Base-by-base conservation (phyloP, 2,329 filamentous ascomycete genomes). In the Dothidotthia symphoricarpi region DNA sequence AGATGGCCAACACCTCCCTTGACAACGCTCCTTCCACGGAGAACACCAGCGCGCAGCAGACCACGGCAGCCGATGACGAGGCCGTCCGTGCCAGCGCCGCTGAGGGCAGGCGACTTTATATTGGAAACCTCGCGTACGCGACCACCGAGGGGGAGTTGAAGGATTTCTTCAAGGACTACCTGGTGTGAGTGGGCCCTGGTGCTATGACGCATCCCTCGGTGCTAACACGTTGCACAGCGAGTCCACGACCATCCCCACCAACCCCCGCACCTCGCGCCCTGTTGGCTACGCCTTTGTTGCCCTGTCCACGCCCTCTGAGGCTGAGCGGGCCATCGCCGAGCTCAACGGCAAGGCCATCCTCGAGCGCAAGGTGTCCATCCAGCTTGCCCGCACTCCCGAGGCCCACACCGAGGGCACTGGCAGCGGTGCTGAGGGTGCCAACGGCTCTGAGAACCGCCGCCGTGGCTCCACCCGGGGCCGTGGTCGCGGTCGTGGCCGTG, bases 71-170 rank as follows among this genome's bases (percentile, higher is more conserved):
- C 64, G 80, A 86, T 75, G 85, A 88, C 69, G 89, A 95, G 73
- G 89, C 90, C 72, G 89, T 93, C 69, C 85, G 93, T 72, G 88
- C 89, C 75, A 95, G 89, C 77, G 93, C 93, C 73, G 90, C 91
- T 74, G 93, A 98, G 81, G 91, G 93, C 73, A 88, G 93, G 79
- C 88, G 93, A 78, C 86, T 98, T 67, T 98, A 98, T 79, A 97
- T 98, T 79, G 93, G 93, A 80, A 98, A 98, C 81, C 87, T 98
- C 83, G 93, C 93, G 68, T 98, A 98, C 75, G 90, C 91, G 85
- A 97, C 93, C 84, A 95, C 89, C 73, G 93, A 97, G 87, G 93
- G 87, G 85, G 89, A 96, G 85, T 88, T 98, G 82, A 95, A 94
- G 81, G 87, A 93, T 65, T 98, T 98, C 82, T 98, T 98, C 86